Conservation (phyloP, 257 asterid species). For the Coffea eugenioides region DNA sequence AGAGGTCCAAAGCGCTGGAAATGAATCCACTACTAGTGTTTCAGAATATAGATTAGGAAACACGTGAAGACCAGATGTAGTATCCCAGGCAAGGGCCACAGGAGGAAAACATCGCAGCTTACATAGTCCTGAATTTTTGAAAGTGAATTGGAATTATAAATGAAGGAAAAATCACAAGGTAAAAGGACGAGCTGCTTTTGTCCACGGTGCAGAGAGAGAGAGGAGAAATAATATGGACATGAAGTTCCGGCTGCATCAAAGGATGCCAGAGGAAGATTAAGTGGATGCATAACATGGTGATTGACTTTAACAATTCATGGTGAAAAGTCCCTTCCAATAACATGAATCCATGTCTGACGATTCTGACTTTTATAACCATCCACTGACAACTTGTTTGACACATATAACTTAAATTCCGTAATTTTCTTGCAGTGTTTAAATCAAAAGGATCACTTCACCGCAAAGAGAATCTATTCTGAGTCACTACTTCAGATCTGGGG, state of each 20-base stretch:
- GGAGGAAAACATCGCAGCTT: slow-evolving; percentile 96
- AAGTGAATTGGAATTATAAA: slow-evolving; percentile 20
- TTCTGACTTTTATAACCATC: not conserved
- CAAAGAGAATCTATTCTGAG: not conserved
- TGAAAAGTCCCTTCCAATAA: not conserved
- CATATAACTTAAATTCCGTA: not conserved
- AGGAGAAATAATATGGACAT: not conserved
- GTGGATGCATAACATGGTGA: not conserved
- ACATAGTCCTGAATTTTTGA: slow-evolving; percentile 68
- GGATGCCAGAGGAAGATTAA: not conserved
- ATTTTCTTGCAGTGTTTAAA: not conserved
- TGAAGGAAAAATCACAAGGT: slow-evolving; percentile 1
- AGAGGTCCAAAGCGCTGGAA: slow-evolving; percentile 84
- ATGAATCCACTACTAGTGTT: slow-evolving; percentile 86
- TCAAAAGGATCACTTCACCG: not conserved
- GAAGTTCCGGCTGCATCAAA: not conserved
- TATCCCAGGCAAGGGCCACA: slow-evolving; percentile 96
- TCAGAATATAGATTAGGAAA: slow-evolving; percentile 83
- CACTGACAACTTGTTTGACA: not conserved
- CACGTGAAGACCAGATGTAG: slow-evolving; percentile 83
- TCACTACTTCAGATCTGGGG: not conserved
- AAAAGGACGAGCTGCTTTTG: not conserved
- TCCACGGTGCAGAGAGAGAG: not conserved
- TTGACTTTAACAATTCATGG: not conserved
- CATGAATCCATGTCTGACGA: not conserved